A percentile compares a stretch with the other conserved stretches of the same genome.
These are phyloP conservation scores for Cystobasidium pallidum DNA, from an alignment of 1,284 basidiomycete species.

Conservation along the genomic window DNA sequence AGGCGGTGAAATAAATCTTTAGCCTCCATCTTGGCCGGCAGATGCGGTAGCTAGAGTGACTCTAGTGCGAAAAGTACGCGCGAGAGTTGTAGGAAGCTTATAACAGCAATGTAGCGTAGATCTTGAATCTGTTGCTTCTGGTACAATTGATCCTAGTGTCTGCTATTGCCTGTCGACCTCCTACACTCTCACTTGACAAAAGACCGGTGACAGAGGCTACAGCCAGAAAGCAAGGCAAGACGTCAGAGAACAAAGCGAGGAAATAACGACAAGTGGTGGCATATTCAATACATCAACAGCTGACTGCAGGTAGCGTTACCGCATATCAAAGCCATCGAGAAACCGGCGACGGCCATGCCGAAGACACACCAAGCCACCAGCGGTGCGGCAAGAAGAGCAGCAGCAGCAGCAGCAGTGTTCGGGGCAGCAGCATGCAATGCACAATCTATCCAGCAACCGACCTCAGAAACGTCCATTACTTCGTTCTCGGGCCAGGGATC, in stretches of 20 bases:
- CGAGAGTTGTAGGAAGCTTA: neutral
- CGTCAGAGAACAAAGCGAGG: neutral
- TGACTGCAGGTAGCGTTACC: neutral
- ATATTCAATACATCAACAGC: neutral
- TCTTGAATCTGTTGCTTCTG: too few species aligned
- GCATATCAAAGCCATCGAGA: too few species aligned
- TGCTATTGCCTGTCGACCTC: too few species aligned
- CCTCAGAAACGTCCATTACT: slow-evolving; percentile 1
- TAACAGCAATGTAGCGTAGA: neutral
- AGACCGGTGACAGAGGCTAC: neutral
- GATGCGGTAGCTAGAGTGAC: too few species aligned
- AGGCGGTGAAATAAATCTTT: slow-evolving; percentile 1
- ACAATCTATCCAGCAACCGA: slow-evolving; percentile 24
- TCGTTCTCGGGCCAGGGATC: slow-evolving; percentile 34
- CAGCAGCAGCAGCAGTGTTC: neutral
- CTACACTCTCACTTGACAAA: too few species aligned
- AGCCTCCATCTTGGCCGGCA: too few species aligned
- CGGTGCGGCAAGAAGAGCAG: too few species aligned
- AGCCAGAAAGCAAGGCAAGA: neutral
- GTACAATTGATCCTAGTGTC: too few species aligned
- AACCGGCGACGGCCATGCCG: too few species aligned
- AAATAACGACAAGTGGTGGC: too few species aligned
- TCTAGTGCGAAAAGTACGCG: too few species aligned
- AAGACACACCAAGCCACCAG: neutral
- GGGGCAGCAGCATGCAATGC: slow-evolving; percentile 6